A percentile compares a stretch with the other conserved stretches of the same genome.
These are phyloP conservation scores for Scheffersomyces stambukii DNA, from an alignment of 1,139 yeast species.

Conservation along the genomic window DNA sequence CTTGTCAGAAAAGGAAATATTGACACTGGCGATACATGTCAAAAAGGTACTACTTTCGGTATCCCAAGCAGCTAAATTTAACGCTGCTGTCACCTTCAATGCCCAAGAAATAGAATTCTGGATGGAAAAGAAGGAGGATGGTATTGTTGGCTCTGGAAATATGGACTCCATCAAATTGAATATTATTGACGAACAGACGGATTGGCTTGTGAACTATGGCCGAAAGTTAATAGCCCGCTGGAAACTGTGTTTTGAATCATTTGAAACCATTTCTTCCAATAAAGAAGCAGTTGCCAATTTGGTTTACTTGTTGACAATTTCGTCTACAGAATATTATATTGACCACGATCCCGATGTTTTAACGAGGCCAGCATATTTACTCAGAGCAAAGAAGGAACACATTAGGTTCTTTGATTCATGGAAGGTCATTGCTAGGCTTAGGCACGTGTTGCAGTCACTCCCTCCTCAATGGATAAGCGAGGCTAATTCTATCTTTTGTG, in stretches of 20 bases:
- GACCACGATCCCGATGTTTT: constrained; percentile 86
- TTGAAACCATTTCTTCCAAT: constrained; percentile 15
- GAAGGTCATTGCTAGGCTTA: constrained; percentile 74
- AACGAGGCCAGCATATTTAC: constrained; percentile 81
- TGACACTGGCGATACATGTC: constrained; percentile 29
- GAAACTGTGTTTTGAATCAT: no score
- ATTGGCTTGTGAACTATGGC: constrained; percentile 36
- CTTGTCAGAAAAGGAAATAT: constrained; percentile 6
- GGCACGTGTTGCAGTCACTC: constrained; percentile 65
- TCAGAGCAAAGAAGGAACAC: constrained; percentile 68
- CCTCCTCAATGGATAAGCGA: constrained; percentile 49
- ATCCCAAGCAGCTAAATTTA: constrained; percentile 20
- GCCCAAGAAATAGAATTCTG: constrained; percentile 40
- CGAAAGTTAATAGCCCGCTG: no score
- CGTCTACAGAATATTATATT: constrained; percentile 56
- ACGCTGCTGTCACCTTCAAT: constrained; percentile 18
- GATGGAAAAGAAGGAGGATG: constrained; percentile 26
- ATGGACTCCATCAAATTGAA: constrained; percentile 28
- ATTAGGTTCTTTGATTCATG: constrained; percentile 81
- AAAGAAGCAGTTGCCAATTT: constrained; percentile 31
- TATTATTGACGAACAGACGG: constrained; percentile 29
- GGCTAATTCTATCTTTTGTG: constrained; percentile 18
- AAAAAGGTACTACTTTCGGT: constrained; percentile 22
- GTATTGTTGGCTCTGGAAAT: constrained; percentile 29
- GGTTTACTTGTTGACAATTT: constrained; percentile 55